These are phyloP conservation scores for Xylaria sp. DNA, from an alignment of 2,329 filamentous ascomycete species.

Conservation along the genomic window DNA sequence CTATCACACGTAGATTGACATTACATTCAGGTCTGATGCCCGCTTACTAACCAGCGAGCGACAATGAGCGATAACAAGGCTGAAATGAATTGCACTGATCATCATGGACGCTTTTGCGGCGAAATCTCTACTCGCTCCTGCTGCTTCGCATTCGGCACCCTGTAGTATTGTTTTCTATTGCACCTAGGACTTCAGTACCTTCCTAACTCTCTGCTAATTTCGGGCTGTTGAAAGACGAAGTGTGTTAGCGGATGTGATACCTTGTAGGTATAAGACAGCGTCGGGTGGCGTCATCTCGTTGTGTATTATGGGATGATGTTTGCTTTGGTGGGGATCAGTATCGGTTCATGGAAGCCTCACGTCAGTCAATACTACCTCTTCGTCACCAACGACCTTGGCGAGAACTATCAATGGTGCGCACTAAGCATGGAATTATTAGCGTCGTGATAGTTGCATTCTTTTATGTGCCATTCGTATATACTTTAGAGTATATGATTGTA, in stretches of 20 bases:
- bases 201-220: neutral
- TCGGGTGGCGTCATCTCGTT: neutral
- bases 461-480: neutral
- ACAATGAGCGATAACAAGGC: neutral
- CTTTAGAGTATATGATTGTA: too few relatives aligned
- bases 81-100: neutral
- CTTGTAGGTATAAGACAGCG: neutral
- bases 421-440: neutral
- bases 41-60: neutral
- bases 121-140: neutral
- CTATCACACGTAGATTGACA: neutral
- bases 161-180: neutral
- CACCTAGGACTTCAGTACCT: neutral
- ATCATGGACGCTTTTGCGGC: neutral
- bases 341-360: neutral
- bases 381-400: neutral
- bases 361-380: neutral
- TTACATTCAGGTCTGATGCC: neutral
- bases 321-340: neutral
- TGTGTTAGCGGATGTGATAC: neutral
- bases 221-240: too few relatives aligned
- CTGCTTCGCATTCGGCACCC: neutral
- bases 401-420: neutral
- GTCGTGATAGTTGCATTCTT: neutral
- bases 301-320: neutral